Conservation (phyloP, 2,329 filamentous ascomycete genomes). For the Penicillium sp. region DNA sequence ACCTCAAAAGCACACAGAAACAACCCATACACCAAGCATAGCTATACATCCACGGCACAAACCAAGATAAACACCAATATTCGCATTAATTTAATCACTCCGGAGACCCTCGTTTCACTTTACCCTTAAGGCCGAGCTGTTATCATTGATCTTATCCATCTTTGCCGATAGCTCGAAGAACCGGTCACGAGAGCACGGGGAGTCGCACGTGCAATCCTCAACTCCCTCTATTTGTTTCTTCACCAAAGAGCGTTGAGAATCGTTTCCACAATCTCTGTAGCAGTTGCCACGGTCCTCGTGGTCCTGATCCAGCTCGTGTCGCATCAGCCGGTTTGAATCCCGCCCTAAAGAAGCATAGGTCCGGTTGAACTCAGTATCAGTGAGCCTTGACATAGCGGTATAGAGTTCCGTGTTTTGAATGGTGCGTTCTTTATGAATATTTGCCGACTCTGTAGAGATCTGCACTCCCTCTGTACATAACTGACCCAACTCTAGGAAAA, state of each 20-base stretch:
- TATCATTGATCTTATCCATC: not conserved
- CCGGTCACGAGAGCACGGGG: not conserved
- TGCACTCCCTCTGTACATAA: not conserved
- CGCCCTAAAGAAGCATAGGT: not conserved
- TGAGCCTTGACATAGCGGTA: not conserved
- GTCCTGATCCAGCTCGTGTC: not conserved
- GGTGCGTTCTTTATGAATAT: not conserved
- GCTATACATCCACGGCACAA: not conserved
- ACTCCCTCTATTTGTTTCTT: not conserved
- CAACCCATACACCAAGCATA: not conserved
- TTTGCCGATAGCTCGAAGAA: not conserved
- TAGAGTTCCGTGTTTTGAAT: not conserved
- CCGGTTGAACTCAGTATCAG: not conserved
- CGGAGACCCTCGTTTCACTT: not conserved
- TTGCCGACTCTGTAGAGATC: not conserved
- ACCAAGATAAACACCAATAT: not conserved
- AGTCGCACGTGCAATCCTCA: not conserved
- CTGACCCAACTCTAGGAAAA: not conserved
- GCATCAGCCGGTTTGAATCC: not conserved
- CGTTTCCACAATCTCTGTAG: not conserved
- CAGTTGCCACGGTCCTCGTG: not conserved
- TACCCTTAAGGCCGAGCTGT: not conserved
- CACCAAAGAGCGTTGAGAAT: not conserved
- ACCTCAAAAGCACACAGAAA: not conserved
- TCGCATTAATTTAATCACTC: not conserved